Base-by-base conservation (phyloP, 495 filamentous ascomycete genomes). In the Penicillium nucicola region DNA sequence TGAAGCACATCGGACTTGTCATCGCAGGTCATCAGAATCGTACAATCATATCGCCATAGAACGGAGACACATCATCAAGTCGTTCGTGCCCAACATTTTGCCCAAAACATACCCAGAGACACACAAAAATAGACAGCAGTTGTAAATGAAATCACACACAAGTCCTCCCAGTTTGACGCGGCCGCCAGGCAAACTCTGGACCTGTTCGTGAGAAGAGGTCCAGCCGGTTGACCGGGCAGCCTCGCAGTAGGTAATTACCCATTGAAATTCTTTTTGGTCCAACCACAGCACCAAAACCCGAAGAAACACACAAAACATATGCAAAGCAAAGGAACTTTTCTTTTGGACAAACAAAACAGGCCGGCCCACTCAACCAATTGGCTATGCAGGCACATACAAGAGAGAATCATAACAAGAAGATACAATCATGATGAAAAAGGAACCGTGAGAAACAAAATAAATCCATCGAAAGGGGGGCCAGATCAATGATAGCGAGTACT, bases 21-120 rank as follows among this genome's bases (percentile, higher is more conserved):
- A 62, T 72, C 64, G 64, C 63, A 72, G 69, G 67, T 74, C 70
- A 71, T 74, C 66, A 72, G 61, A 74, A 70, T 74, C 70, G 62
- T 74, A 72, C 69, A 72, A 71, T 69, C 70, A 72, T 69, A 68
- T 71, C 61, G 65, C 66, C 65, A 63, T 68, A 66, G n/a, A n/a
- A 63, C 54, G 62, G 66, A 57, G 47, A 33, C 52, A 52, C 60
- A 30, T 50, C 50, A 39, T 40, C 41, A 48, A 32, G 42, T 20
- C 35, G 28, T 34, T 52, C 30, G 45, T 48, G 45, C 45, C 58
- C 56, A 52, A 52, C 42, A 35, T 53, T 56, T 54, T 48, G 55
- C 56, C 55, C 57, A 50, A 50, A n/a, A 55, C 50, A 45, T 42
- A 42, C 43, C 31, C 48, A 42, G 23, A 47, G 35, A 53, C 28